A percentile compares a stretch with the other conserved stretches of the same genome.
Evolutionary conservation across 139 green algal species (phyloP).

Genomic region (Auxenochlorella protothecoides): DNA sequence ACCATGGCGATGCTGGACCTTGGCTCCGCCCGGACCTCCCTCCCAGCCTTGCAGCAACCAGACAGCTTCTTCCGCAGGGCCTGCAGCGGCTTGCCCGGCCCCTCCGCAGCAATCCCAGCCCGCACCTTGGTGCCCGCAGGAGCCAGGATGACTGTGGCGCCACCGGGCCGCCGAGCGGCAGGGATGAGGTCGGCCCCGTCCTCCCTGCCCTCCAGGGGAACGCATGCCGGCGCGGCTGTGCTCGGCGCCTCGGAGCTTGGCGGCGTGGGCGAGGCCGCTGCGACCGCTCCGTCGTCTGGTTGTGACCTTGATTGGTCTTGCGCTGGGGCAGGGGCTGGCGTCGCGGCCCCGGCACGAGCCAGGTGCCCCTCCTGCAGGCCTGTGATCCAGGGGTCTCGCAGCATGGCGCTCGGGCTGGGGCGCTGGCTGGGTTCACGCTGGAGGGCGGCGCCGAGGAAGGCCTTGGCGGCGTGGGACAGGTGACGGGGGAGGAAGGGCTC

Average conservation of each 20-base stretch:
- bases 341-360: too few species aligned
- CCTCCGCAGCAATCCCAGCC: too few species aligned
- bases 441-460: slow-evolving; percentile 33
- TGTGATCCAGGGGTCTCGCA: slow-evolving; percentile 28
- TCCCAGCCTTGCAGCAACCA: too few species aligned
- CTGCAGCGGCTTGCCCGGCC: too few species aligned
- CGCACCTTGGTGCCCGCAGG: too few species aligned
- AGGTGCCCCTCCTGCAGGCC: neutral
- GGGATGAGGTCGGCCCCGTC: too few species aligned
- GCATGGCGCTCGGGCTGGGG: slow-evolving; percentile 20
- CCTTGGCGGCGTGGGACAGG: slow-evolving; percentile 10
- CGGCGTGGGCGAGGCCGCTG: neutral
- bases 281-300: neutral
- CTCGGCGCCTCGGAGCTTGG: neutral
- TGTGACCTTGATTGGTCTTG: neutral
- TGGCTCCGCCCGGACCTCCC: too few species aligned
- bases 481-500: slow-evolving; percentile 22
- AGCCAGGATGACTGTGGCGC: too few species aligned
- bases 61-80: too few species aligned
- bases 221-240: neutral
- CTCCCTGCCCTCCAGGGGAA: too few species aligned
- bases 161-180: too few species aligned
- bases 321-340: neutral
- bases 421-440: slow-evolving; percentile 22
- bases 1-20: too few species aligned